Evolutionary conservation across 176 grass and related monocot genomes (phyloP).

Genomic region (Typha latifolia): DNA sequence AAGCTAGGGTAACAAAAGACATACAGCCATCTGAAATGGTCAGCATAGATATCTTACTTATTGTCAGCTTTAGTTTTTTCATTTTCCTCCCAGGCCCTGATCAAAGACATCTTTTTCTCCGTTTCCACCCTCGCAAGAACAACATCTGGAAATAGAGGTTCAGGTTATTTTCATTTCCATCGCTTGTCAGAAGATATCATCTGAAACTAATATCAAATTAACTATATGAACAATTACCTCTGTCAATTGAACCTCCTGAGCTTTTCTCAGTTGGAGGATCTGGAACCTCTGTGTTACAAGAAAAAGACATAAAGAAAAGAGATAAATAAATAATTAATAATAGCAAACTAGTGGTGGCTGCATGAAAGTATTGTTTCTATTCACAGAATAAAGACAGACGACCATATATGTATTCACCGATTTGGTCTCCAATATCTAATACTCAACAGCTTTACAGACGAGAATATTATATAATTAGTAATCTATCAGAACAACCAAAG

Average conservation of each 20-base stretch:
- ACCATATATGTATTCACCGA: no score
- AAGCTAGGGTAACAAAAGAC: neutral
- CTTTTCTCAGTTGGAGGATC: conserved; percentile 23
- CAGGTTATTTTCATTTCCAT: conserved; percentile 9
- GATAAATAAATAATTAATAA: neutral
- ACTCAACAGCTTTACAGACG: no score
- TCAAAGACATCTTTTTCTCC: conserved; percentile 57
- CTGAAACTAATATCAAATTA: neutral
- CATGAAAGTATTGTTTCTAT: neutral
- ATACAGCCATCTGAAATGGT: neutral
- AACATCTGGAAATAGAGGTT: conserved; percentile 31
- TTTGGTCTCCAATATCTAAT: no score
- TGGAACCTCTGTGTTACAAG: conserved; percentile 21
- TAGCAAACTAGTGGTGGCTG: neutral
- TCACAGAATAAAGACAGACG: no score
- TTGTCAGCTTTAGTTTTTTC: conserved; percentile 76
- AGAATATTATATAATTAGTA: no score
- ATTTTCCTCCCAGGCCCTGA: conserved; percentile 82
- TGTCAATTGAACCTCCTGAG: conserved; percentile 40
- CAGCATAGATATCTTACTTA: conserved; percentile 32
- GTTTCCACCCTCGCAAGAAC: conserved; percentile 58
- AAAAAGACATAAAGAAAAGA: conserved; percentile 1
- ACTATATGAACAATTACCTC: conserved; percentile 24
- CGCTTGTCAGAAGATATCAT: neutral
- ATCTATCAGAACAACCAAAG: no score